Evolutionary conservation across 2,329 filamentous ascomycete genomes (phyloP).

Genomic region (Aspergillus melleus): DNA sequence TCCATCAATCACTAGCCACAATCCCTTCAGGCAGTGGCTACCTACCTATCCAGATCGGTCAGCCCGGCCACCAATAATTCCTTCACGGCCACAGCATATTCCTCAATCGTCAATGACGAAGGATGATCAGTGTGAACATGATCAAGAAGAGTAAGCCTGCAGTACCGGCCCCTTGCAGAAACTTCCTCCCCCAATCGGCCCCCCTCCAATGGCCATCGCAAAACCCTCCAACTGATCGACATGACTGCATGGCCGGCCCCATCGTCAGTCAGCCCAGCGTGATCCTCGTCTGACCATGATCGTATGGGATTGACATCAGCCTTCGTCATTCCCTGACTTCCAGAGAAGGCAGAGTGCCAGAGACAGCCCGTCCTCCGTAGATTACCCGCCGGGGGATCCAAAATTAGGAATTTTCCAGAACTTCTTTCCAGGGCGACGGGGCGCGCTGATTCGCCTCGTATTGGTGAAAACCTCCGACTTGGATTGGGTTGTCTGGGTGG

Average conservation of each 20-base stretch:
- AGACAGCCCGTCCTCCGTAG: background rate
- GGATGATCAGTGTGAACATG: background rate
- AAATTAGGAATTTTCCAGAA: background rate
- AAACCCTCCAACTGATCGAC: background rate
- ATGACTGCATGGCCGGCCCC: background rate
- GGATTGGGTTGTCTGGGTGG: background rate
- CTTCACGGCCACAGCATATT: background rate
- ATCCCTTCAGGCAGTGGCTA: background rate
- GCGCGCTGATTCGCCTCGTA: too few relatives aligned
- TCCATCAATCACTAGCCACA: background rate
- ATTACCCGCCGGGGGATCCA: background rate
- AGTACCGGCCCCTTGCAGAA: background rate
- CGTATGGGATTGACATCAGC: background rate
- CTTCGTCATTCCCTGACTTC: too few relatives aligned
- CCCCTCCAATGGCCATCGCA: background rate
- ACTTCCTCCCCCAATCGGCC: background rate
- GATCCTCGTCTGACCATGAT: background rate
- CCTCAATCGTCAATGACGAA: background rate
- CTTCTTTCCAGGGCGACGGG: too few relatives aligned
- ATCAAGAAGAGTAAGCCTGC: background rate
- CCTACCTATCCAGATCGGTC: too few relatives aligned
- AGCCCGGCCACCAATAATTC: too few relatives aligned
- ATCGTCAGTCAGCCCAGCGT: background rate
- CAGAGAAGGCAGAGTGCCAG: too few relatives aligned
- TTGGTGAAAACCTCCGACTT: background rate